Evolutionary conservation across 2,329 filamentous ascomycete genomes (phyloP), one percentile per base, ranked within the genome.

Genomic region (Calcarisporium arbuscula): DNA sequence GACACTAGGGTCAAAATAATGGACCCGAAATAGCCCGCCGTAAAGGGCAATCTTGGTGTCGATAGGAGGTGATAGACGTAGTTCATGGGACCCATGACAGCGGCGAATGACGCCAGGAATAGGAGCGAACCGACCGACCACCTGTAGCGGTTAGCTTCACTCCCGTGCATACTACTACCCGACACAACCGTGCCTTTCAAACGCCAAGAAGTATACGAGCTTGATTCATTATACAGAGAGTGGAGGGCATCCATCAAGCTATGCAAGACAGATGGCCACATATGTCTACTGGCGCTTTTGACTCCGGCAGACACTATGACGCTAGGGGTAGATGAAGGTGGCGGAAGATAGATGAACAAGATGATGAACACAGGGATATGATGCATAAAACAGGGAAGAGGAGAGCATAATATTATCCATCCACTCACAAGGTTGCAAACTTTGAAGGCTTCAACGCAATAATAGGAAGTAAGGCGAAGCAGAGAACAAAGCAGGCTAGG

Each of bases 401-500:
- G 28, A 15, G 9, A 40, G n/a, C n/a, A 29, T 35, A 30, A 41
- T 38, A 28, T 39, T 32, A 35, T 43, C 33, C 37, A 44, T 47
- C 46, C 43, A 90, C 90, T 84, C 80, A 96, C 92, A 96, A 62
- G 46, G 94, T 88, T 36, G 90, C 89, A 70, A 98, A 95, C 71
- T 96, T 98, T 63, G 85, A 79, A 48, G 90, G 89, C 57, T 75
- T 80, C 46, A 87, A 62, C 47, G 85, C 74, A 47, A 95, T 73
- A 41, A 89, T 72, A 35, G 89, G 89, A 65, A 94, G 90, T 38
- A 96, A 70, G 49, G 82, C 82, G 67, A 96, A 94, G 70, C 85
- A 89, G 51, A 94, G 79, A 58, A 94, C 78, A 69, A 98, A 96
- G 69, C 94, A 90, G 48, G 85, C 86, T 45, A 87, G 71, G 44